Conservation (phyloP, 2,329 filamentous ascomycete genomes). For the Botrytis paeoniae region DNA sequence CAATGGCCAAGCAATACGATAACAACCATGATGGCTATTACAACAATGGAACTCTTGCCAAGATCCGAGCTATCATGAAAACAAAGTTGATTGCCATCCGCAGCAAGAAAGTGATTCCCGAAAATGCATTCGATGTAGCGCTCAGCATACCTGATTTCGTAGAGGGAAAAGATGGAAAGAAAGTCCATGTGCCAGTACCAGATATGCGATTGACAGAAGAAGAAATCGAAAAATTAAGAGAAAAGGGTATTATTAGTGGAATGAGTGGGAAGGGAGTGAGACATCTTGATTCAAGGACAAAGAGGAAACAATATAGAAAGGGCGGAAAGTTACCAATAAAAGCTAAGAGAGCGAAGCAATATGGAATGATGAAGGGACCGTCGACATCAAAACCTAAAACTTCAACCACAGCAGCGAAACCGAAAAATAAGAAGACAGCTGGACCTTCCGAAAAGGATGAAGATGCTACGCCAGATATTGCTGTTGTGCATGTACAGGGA, state of each 20-base stretch:
- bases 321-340: neutral
- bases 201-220: constrained; percentile 32
- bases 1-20: constrained; percentile 58
- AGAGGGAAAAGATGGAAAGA: constrained; percentile 26
- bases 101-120: constrained; percentile 50
- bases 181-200: constrained; percentile 32
- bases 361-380: constrained; percentile 18
- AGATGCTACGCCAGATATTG: neutral
- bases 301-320: constrained; percentile 21
- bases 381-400: constrained; percentile 12
- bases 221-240: constrained; percentile 26
- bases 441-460: neutral
- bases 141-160: constrained; percentile 40
- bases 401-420: neutral
- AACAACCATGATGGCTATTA: constrained; percentile 75
- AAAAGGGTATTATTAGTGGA: constrained; percentile 17
- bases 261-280: constrained; percentile 21
- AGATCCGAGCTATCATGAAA: constrained; percentile 84
- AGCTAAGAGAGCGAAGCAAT: constrained; percentile 3
- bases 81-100: constrained; percentile 73
- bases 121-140: constrained; percentile 47
- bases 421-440: neutral
- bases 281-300: constrained; percentile 19
- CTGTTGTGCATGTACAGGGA: neutral
- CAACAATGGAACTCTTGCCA: constrained; percentile 74